Conservation (phyloP, 139 green algal species). For the Coelastrella sp. region DNA sequence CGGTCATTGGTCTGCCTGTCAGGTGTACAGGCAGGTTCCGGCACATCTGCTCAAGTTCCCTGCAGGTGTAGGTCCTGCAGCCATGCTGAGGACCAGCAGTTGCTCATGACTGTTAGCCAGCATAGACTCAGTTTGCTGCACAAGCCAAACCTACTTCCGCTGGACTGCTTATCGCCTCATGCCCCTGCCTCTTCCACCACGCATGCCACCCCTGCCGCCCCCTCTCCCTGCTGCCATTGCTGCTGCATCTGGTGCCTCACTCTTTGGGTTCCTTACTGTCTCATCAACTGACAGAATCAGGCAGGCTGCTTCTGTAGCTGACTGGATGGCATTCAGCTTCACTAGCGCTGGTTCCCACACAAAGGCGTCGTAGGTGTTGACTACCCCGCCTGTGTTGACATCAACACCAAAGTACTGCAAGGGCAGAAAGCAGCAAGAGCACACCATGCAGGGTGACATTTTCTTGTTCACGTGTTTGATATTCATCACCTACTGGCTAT, state of each 20-base stretch:
- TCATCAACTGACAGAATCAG: slow-evolving; percentile 98
- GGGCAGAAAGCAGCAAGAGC: neutral
- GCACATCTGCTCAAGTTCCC: no score
- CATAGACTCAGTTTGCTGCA: no score
- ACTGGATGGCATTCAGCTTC: slow-evolving; percentile 94
- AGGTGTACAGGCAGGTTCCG: no score
- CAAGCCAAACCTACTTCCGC: neutral
- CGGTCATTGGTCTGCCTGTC: no score
- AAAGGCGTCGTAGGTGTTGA: slow-evolving; percentile 94
- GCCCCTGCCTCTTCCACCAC: slow-evolving; percentile 57
- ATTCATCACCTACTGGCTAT: no score
- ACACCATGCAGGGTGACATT: no score
- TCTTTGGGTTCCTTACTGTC: slow-evolving; percentile 94
- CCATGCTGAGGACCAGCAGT: no score
- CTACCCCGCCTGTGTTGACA: slow-evolving; percentile 94
- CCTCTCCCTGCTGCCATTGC: slow-evolving; percentile 51
- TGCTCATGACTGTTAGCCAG: no score
- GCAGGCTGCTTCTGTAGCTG: slow-evolving; percentile 95
- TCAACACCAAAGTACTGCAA: slow-evolving; percentile 92
- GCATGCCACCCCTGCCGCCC: slow-evolving; percentile 48
- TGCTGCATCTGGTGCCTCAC: slow-evolving; percentile 67
- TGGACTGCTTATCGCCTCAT: slow-evolving; percentile 61
- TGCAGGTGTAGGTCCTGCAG: no score
- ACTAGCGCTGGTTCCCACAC: slow-evolving; percentile 97
- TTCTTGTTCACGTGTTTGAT: no score